Evolutionary conservation across 768 basidiomycete genomes (phyloP).

Genomic region (Lactarius akahatsu): DNA sequence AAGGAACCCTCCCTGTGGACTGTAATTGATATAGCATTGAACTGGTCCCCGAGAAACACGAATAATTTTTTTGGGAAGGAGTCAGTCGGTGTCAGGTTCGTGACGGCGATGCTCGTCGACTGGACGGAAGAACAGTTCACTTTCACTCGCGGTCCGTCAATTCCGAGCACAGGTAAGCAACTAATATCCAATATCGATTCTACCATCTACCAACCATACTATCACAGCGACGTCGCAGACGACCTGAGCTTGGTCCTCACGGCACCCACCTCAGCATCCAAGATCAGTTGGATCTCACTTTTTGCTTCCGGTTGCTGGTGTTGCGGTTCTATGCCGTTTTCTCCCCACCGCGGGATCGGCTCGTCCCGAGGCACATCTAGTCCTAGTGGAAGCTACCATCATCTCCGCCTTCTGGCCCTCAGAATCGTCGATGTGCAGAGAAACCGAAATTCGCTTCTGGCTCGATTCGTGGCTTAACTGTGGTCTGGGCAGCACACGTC

Average conservation of each 20-base stretch:
- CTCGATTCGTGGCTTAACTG: slow-evolving; percentile 1
- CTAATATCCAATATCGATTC: background rate
- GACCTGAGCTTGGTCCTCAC: too few species aligned
- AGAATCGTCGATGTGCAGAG: background rate
- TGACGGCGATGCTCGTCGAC: background rate
- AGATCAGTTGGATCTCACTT: slow-evolving; percentile 7
- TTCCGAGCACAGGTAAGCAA: background rate
- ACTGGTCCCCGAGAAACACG: background rate
- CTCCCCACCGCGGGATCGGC: slow-evolving; percentile 6
- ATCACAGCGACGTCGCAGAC: background rate
- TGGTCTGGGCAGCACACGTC: background rate
- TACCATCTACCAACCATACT: background rate
- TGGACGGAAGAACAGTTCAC: background rate
- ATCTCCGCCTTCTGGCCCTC: slow-evolving; percentile 9
- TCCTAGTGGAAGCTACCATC: background rate
- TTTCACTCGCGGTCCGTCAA: background rate
- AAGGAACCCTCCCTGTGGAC: background rate
- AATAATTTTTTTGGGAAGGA: slow-evolving; percentile 6
- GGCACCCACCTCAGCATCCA: background rate
- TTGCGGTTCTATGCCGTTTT: slow-evolving; percentile 1
- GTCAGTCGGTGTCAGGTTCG: background rate
- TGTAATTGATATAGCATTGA: background rate
- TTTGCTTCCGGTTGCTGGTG: slow-evolving; percentile 9
- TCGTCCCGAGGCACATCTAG: background rate
- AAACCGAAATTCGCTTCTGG: background rate